Evolutionary conservation across 2,329 filamentous ascomycete genomes (phyloP).

Genomic region (Colletotrichum filicis): DNA sequence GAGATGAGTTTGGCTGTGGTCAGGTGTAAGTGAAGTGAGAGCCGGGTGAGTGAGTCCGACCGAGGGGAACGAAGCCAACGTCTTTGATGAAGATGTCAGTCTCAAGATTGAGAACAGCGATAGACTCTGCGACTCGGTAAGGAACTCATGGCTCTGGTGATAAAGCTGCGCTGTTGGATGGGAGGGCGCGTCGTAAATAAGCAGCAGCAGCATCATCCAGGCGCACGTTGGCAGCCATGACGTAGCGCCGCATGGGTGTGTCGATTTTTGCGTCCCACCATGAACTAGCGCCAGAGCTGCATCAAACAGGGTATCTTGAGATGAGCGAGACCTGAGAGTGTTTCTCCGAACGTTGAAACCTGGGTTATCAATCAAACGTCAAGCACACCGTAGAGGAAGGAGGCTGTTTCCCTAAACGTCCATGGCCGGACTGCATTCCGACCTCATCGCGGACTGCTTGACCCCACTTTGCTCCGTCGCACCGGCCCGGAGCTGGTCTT

Average conservation of each 20-base stretch:
- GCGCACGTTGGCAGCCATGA: slow-evolving; percentile 24
- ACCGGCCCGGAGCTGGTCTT: background rate
- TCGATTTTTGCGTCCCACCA: background rate
- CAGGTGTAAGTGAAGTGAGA: background rate
- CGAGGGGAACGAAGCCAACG: background rate
- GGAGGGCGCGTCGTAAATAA: background rate
- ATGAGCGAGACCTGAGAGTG: background rate
- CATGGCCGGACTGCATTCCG: background rate
- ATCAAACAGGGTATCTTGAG: background rate
- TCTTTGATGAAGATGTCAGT: background rate
- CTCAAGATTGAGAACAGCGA: background rate
- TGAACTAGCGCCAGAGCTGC: slow-evolving; percentile 12
- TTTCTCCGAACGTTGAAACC: too few species aligned
- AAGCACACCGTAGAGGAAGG: background rate
- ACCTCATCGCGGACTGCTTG: background rate
- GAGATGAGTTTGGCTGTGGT: background rate
- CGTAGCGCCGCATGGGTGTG: slow-evolving; percentile 16
- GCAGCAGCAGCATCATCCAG: background rate
- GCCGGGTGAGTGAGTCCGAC: background rate
- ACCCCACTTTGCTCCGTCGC: background rate
- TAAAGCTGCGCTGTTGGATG: background rate
- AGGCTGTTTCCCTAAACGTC: background rate
- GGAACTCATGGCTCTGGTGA: background rate
- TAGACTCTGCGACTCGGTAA: background rate
- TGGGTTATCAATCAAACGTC: too few species aligned